These are phyloP conservation scores for Eucalyptus pauciflora DNA, from an alignment of 345 rosid genomes.

Conservation along the genomic window DNA sequence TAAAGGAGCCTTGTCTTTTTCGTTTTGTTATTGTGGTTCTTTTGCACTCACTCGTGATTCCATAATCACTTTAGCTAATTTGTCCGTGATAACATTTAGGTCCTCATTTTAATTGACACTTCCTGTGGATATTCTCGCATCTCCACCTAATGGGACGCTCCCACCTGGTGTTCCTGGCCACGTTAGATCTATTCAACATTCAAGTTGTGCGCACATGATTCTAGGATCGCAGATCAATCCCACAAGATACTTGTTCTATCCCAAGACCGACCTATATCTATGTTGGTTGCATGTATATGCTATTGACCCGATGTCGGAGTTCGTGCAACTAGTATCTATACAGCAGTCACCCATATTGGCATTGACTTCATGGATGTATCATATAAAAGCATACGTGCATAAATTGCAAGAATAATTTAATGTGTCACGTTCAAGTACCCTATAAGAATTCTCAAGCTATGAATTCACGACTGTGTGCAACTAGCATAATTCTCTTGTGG, in stretches of 20 bases:
- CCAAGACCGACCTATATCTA: background rate
- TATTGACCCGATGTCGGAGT: accelerated
- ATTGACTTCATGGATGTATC: background rate
- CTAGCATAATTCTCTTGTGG: background rate
- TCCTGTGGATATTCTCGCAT: background rate
- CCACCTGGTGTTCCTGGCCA: background rate
- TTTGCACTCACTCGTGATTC: background rate
- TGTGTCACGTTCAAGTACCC: background rate
- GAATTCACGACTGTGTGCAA: background rate
- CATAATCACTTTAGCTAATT: background rate
- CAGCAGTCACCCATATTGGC: background rate
- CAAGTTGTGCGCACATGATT: background rate
- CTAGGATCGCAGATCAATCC: background rate
- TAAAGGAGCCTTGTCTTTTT: too few relatives aligned
- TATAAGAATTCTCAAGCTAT: background rate
- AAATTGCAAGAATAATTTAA: background rate
- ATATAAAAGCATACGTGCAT: background rate
- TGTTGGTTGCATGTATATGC: background rate
- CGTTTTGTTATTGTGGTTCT: background rate
- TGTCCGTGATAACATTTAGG: background rate
- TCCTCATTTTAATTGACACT: background rate
- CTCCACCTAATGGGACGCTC: background rate
- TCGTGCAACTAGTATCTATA: background rate
- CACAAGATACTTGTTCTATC: background rate
- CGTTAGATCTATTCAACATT: background rate